Percentiles rank a stretch among this genome's conserved stretches.
phyloP scores from a whole-genome alignment of 495 filamentous ascomycete genomes.

The Pyronema domesticum region DNA sequence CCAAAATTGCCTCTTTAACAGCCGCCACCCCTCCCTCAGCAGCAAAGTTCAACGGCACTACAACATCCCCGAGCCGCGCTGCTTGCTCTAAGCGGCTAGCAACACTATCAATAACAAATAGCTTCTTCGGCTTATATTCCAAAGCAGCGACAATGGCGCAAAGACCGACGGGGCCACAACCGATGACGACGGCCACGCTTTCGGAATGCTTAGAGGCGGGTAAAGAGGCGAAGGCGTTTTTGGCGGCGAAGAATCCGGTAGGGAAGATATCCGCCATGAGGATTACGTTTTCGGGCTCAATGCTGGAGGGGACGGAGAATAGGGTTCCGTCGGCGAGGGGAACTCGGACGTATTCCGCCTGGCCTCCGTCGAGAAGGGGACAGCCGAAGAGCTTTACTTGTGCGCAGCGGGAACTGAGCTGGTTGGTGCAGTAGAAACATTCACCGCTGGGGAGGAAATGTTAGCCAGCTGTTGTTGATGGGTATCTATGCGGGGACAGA shows the following conservation, averaged over 20 bases:
- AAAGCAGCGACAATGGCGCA: slow-evolving; percentile 74
- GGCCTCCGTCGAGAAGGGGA: slow-evolving; percentile 57
- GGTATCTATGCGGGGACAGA: no score
- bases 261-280: slow-evolving; percentile 80
- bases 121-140: slow-evolving; percentile 59
- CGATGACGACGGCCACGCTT: slow-evolving; percentile 63
- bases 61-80: slow-evolving; percentile 57
- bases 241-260: slow-evolving; percentile 80
- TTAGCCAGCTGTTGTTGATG: neutral
- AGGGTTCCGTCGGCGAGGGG: slow-evolving; percentile 72
- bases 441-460: no score
- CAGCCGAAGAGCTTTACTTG: slow-evolving; percentile 60
- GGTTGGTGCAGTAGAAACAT: slow-evolving; percentile 82
- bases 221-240: slow-evolving; percentile 57
- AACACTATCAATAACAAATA: slow-evolving; percentile 76
- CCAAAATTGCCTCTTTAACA: slow-evolving; percentile 50
- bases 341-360: slow-evolving; percentile 80
- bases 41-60: slow-evolving; percentile 53
- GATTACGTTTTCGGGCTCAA: slow-evolving; percentile 63
- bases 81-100: slow-evolving; percentile 62
- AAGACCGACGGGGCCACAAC: slow-evolving; percentile 76
- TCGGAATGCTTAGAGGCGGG: slow-evolving; percentile 43
- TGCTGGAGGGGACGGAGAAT: slow-evolving; percentile 54
- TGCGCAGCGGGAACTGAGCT: slow-evolving; percentile 68
- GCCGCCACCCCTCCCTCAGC: slow-evolving; percentile 47